Base-by-base conservation (phyloP, 768 basidiomycete species). In the Strobilomyces confusus region DNA sequence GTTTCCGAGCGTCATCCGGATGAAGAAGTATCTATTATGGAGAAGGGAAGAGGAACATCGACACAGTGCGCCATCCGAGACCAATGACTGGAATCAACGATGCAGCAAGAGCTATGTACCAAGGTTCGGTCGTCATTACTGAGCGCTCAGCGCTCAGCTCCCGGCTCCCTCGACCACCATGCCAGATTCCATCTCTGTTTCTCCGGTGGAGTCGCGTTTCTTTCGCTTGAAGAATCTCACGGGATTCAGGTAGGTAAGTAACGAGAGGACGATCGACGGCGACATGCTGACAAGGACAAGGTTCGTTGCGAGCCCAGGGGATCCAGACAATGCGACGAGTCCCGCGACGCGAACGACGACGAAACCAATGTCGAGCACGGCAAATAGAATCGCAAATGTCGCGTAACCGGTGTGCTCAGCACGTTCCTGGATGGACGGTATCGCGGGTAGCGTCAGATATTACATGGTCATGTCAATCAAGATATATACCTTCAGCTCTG, bases 401-500 rank as follows among this genome's bases (percentile, higher is more conserved):
- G 34, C 48, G 14, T 54, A 53, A 5, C 65, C 65, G 19, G 62
- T 49, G 1, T 17, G 17, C 17, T 52, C 45, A 9, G n/a, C 57
- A n/a, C 41, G 44, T 47, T 61, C 54, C 63, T 66, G 32, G 4
- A 22, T 1, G 0, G 12, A 30, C 2, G 29, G 43, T 13, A 13
- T 29, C 9, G 6, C 9, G 29, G 9, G 7, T 29, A 29, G 23
- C 17, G 19, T 44, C 12, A 42, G n/a, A 22, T 22, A 14, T 8
- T 4, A 4, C 8, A 13, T n/a, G 1, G 1, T 8, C 0, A 22
- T 38, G 15, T 23, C 20, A 6, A 17, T 29, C n/a, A 19, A 25
- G 38, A 26, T n/a, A 1, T 2, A n/a, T 59, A 65, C 64, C 60
- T 67, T 67, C 1, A 67, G 50, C 23, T 65, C 44, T 1, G 29